phyloP scores from a whole-genome alignment of 2,329 filamentous ascomycete genomes.

The Diaporthe helianthi region DNA sequence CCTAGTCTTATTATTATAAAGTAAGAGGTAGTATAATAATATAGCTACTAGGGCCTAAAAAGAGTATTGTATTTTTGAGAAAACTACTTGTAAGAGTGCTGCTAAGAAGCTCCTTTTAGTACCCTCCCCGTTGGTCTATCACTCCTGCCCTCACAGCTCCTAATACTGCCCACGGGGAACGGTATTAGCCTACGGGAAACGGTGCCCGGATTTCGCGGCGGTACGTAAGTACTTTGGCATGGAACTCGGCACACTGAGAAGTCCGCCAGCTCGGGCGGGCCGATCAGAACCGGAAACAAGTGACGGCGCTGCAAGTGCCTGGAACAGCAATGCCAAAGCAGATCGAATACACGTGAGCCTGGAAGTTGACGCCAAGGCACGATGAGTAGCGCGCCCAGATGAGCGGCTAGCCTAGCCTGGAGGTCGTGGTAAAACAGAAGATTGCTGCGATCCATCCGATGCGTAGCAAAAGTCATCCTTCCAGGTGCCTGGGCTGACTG shows the following conservation, averaged over 20 bases:
- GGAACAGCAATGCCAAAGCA: background rate
- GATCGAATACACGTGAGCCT: too few relatives aligned
- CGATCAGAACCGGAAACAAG: background rate
- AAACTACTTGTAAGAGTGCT: too few relatives aligned
- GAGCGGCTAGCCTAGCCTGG: background rate
- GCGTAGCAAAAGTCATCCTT: slow-evolving; percentile 20
- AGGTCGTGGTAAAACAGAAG: slow-evolving; percentile 5
- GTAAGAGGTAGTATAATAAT: too few relatives aligned
- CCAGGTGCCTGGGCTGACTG: slow-evolving; percentile 10
- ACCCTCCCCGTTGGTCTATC: too few relatives aligned
- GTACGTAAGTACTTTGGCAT: background rate
- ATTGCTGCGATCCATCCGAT: slow-evolving; percentile 19
- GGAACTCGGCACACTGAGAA: slow-evolving; percentile 12
- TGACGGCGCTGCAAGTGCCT: background rate
- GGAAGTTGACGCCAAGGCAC: slow-evolving; percentile 2
- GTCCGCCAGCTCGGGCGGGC: background rate
- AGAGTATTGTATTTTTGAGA: too few relatives aligned
- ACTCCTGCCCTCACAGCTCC: too few relatives aligned
- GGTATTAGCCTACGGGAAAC: background rate
- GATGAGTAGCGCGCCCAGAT: background rate
- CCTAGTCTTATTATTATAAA: too few relatives aligned
- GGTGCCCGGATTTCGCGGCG: background rate
- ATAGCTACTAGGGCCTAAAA: too few relatives aligned
- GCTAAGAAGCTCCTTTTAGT: too few relatives aligned
- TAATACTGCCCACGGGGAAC: too few relatives aligned